Evolutionary conservation across 2,329 filamentous ascomycete species (phyloP).

Genomic region (Fusarium secorum): DNA sequence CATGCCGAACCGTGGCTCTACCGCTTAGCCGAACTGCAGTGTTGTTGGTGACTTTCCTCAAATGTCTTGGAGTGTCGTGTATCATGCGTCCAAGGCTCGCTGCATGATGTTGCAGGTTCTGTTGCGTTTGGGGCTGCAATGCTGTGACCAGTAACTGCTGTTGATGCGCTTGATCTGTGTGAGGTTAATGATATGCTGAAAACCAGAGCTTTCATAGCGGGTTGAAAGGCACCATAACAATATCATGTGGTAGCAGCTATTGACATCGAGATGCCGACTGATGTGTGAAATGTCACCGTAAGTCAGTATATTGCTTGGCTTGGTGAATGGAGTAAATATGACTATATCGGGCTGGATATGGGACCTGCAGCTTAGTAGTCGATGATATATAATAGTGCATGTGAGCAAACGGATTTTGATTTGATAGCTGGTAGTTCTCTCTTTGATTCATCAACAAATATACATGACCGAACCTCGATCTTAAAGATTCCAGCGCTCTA

Average conservation of each 20-base stretch:
- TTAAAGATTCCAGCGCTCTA: constrained; percentile 36
- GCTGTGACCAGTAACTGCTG: not conserved
- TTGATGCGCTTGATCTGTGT: not conserved
- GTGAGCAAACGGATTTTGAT: constrained; percentile 10
- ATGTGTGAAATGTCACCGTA: not conserved
- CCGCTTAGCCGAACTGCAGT: constrained; percentile 18
- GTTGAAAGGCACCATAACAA: not conserved
- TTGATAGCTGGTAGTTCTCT: constrained; percentile 33
- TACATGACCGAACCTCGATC: constrained; percentile 42
- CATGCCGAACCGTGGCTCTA: constrained; percentile 4
- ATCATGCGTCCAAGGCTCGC: constrained; percentile 7
- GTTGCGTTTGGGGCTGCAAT: not conserved
- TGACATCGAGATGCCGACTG: not conserved
- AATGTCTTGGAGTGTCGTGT: constrained; percentile 16
- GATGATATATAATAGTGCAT: not conserved
- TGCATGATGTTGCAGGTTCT: constrained; percentile 2
- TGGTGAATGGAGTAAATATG: not conserved
- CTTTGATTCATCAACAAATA: constrained; percentile 45
- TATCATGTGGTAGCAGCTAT: not conserved
- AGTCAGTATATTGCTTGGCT: not conserved
- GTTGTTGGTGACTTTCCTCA: not conserved
- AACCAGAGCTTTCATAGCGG: no score
- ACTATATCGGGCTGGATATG: not conserved
- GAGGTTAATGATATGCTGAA: not conserved
- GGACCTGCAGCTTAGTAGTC: not conserved